Evolutionary conservation across 495 filamentous ascomycete genomes (phyloP), one percentile per base, ranked within the genome.

Genomic region (Bombardia bombarda): DNA sequence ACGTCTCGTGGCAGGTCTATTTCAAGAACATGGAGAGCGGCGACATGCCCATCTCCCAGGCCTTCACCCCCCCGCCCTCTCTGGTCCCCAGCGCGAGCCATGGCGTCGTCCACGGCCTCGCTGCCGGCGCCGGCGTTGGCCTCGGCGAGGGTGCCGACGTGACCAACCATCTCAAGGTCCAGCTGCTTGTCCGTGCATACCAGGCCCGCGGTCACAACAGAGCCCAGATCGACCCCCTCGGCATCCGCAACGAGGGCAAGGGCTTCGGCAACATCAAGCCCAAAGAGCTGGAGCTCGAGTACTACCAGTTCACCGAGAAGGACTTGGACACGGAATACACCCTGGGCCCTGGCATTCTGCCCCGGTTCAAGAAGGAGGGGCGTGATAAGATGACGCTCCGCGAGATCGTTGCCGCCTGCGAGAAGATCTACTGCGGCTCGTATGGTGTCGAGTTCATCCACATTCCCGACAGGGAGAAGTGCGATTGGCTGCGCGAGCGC

Each of bases 1-100:
- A 98, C 68, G 74, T 95, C 55, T 98, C 92, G 61, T 98, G 92
- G 92, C 92, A 96, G 71, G 84, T 90, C 51, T 98, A 98, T 79
- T 98, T 98, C 77, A 83, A 79, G 62, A 98, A 98, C 68, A 95
- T 98, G 88, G 92, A 98, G 70, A 82, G 79, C 45, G 92, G 93
- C 63, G 86, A 90, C 52, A 96, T 97, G 84, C 92, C 88, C 56
- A 86, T 90, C 63, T 90, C 90, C 38, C 84, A 93, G 64, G 92
- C 92, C 51, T 98, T 98, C 74, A 86, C 86, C 51, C 88, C 93
- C 42, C 92, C 92, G 22, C 92, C 92, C 5, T 96, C 83, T 38
- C 74, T 98, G 43, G 79, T 97, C 24, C 86, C 92, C 20, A 77
- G 71, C 46, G 79, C 86, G 19, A 84, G 84, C 37, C n/a, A n/a